Evolutionary conservation across 2,329 filamentous ascomycete species (phyloP).

Genomic region (Colletotrichum trifolii): DNA sequence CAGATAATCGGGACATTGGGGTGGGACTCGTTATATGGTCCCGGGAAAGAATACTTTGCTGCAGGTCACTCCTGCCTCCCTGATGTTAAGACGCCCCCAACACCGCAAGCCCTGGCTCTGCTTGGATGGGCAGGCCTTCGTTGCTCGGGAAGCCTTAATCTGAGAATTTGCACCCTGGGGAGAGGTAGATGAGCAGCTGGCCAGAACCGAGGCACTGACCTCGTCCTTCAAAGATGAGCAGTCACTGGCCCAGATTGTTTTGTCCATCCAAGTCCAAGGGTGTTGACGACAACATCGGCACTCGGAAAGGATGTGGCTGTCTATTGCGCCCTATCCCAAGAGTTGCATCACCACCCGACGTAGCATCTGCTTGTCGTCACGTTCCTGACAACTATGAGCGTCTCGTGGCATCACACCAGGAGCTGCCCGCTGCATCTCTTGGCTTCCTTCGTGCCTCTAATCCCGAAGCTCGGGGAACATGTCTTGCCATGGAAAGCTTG

Average conservation of each 20-base stretch:
- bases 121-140: constrained; percentile 14
- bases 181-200: constrained; percentile 19
- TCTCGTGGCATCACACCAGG: constrained; percentile 18
- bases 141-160: constrained; percentile 23
- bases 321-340: constrained; percentile 22
- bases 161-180: constrained; percentile 20
- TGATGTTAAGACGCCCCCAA: constrained; percentile 14
- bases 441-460: constrained; percentile 15
- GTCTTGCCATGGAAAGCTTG: constrained; percentile 7
- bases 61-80: constrained; percentile 22
- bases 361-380: constrained; percentile 11
- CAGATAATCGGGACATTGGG: neutral
- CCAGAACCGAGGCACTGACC: constrained; percentile 26
- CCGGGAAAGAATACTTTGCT: constrained; percentile 17
- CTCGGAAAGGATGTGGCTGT: constrained; percentile 17
- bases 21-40: constrained; percentile 33
- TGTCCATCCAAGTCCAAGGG: constrained; percentile 17
- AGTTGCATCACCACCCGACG: constrained; percentile 3
- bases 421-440: constrained; percentile 19
- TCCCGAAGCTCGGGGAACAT: constrained; percentile 22
- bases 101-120: constrained; percentile 10
- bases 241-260: constrained; percentile 31
- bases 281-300: constrained; percentile 11
- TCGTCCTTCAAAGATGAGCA: constrained; percentile 25
- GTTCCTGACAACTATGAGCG: constrained; percentile 17